A percentile compares a stretch with the other conserved stretches of the same genome.
phyloP scores from a whole-genome alignment of 805 yeast genomes.

The Candida yuanshanica region DNA sequence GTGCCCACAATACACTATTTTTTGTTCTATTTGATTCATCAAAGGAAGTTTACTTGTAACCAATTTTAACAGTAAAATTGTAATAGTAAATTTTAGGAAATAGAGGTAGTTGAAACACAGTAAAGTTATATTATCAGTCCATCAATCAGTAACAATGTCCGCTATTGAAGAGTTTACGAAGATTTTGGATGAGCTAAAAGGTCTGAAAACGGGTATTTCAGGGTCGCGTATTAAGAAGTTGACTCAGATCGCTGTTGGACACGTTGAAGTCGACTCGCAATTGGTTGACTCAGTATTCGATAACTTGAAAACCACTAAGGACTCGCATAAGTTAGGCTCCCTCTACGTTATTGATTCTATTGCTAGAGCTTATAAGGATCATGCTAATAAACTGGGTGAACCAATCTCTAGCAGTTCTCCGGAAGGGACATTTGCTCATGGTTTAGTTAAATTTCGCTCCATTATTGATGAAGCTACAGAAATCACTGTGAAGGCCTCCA shows the following conservation, averaged over 20 bases:
- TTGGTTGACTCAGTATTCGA: slow-evolving; percentile 54
- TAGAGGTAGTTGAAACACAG: not conserved
- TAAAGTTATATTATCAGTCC: not conserved
- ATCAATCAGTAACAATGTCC: not conserved
- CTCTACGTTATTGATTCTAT: slow-evolving; percentile 90
- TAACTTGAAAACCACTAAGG: slow-evolving; percentile 67
- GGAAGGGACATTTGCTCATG: slow-evolving; percentile 71
- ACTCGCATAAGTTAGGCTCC: slow-evolving; percentile 83
- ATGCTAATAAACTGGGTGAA: slow-evolving; percentile 53
- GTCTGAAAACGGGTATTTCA: slow-evolving; percentile 82
- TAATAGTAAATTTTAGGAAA: not conserved
- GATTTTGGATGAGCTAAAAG: slow-evolving; percentile 37
- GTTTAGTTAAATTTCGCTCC: slow-evolving; percentile 57
- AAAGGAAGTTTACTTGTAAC: not conserved
- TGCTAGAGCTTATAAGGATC: slow-evolving; percentile 78
- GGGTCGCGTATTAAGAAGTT: slow-evolving; percentile 90
- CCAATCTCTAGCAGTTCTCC: slow-evolving; percentile 44
- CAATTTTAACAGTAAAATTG: slow-evolving; percentile 1
- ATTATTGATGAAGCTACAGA: slow-evolving; percentile 59
- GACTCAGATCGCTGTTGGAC: slow-evolving; percentile 69
- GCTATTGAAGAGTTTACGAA: slow-evolving; percentile 26
- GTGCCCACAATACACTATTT: not conserved
- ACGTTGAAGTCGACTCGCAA: slow-evolving; percentile 52
- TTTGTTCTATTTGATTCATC: not conserved
- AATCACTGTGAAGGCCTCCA: slow-evolving; percentile 52